Evolutionary conservation across 2,329 filamentous ascomycete species (phyloP).

Genomic region (Diaporthe capsici): DNA sequence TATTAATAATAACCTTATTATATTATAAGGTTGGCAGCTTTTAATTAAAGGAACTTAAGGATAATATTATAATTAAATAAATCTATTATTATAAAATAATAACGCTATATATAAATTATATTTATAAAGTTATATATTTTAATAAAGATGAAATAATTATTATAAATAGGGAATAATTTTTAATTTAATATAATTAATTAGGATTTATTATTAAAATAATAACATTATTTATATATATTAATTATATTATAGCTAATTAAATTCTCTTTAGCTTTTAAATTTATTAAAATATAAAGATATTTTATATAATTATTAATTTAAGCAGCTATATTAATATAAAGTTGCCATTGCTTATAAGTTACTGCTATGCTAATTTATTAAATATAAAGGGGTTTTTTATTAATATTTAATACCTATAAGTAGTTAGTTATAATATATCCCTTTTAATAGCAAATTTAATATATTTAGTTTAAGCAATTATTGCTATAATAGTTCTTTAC

Average conservation of each 20-base stretch:
- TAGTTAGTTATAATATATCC: not conserved
- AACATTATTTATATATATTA: not conserved
- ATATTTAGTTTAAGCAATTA: not conserved
- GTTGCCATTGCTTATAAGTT: not conserved
- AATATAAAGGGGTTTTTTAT: no score
- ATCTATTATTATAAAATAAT: no score
- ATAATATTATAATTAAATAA: no score
- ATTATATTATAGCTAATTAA: not conserved
- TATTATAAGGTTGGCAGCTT: no score
- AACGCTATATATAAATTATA: no score
- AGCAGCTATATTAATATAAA: not conserved
- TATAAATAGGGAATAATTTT: not conserved
- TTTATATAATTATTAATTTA: not conserved
- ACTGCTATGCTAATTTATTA: not conserved
- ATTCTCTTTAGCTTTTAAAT: not conserved
- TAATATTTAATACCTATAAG: not conserved
- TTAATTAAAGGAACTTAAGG: no score
- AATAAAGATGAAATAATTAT: not conserved
- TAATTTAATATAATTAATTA: not conserved
- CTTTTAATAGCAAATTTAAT: conserved; percentile 1
- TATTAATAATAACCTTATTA: no score
- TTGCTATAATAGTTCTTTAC: not conserved
- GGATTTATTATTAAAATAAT: not conserved
- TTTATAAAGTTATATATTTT: no score
- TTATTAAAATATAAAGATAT: not conserved